Evolutionary conservation across 345 rosid species (phyloP), one percentile per base, ranked within the genome.

Genomic region (Rhizophora apiculata): DNA sequence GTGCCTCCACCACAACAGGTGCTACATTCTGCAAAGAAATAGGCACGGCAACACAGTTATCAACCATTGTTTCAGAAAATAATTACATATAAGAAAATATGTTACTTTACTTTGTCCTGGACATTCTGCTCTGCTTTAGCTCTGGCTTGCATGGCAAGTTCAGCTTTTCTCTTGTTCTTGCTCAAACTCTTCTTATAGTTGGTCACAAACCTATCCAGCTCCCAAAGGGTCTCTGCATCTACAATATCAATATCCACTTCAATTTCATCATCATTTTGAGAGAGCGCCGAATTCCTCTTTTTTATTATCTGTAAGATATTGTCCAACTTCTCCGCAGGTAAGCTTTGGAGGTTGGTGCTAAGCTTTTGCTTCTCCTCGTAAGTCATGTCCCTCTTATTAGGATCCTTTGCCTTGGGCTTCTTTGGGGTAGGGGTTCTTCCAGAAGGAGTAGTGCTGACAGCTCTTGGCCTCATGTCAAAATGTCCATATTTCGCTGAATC

Each of bases 191-290:
- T 92, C 79, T 88, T 95, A 76, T 88, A 95, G 85, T 95, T 95
- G 72, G 93, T 90, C 0, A 92, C 92, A 83, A 92, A 95, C 79
- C 99, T 89, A 76, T 95, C 99, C 53, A 95, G 87, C 84, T 95
- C 99, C 99, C 99, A 95, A 30, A 95, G 88, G 67, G 99, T 95
- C 86, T 95, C 99, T 0, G 91, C 83, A 78, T 95, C 99, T 81
- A 95, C 97, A 79, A 85, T 87, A 78, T 94, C 98, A 70, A 94
- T 94, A 77, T 94, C 98, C 51, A 94, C 97, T 80, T 95, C 99
- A 75, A 95, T 92, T 79, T 95, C 99, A 73, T 87, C 98, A 64
- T 92, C 99, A 43, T 83, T 88, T 72, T 87, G 91, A 67, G 78
- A 83, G 55, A 95, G 86, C 24, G 92, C 77, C 1, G 99, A 82